Percentiles rank a stretch among this genome's conserved stretches.
Evolutionary conservation across 2,329 filamentous ascomycete genomes (phyloP).

Genomic region (Elsinoe fawcettii): DNA sequence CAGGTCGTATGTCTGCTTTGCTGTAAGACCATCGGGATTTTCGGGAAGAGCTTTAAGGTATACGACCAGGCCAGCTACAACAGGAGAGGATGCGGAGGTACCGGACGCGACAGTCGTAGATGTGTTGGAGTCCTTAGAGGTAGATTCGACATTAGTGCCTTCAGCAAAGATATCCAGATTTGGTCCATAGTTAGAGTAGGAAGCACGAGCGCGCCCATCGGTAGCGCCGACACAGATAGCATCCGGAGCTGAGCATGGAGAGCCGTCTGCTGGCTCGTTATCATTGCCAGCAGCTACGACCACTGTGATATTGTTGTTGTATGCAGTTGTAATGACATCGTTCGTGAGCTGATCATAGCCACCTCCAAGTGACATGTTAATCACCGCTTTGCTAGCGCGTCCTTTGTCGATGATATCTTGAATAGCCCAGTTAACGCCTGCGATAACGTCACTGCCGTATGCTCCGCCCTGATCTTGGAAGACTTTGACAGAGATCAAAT

Average conservation of each 20-base stretch:
- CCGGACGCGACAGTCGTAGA: neutral
- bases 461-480: conserved; percentile 24
- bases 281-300: conserved; percentile 52
- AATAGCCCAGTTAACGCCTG: conserved; percentile 49
- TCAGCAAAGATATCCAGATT: conserved; percentile 32
- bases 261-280: conserved; percentile 24
- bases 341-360: conserved; percentile 41
- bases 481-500: conserved; percentile 54
- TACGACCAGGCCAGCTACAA: conserved; percentile 21
- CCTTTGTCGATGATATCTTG: conserved; percentile 23
- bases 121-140: neutral
- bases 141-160: conserved; percentile 21
- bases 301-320: conserved; percentile 41
- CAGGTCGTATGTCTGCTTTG: neutral
- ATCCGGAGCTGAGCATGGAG: conserved; percentile 30
- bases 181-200: conserved; percentile 27
- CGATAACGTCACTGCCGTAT: conserved; percentile 38
- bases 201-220: conserved; percentile 21
- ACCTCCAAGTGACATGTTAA: conserved; percentile 50
- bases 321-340: conserved; percentile 41
- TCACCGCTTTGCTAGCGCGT: conserved; percentile 38
- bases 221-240: conserved; percentile 31
- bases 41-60: neutral
- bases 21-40: neutral
- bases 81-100: conserved; percentile 24